Percentiles rank a stretch among this genome's conserved stretches.
These are phyloP conservation scores for Starmera quercuum DNA, from an alignment of 805 yeast species.

Conservation along the genomic window DNA sequence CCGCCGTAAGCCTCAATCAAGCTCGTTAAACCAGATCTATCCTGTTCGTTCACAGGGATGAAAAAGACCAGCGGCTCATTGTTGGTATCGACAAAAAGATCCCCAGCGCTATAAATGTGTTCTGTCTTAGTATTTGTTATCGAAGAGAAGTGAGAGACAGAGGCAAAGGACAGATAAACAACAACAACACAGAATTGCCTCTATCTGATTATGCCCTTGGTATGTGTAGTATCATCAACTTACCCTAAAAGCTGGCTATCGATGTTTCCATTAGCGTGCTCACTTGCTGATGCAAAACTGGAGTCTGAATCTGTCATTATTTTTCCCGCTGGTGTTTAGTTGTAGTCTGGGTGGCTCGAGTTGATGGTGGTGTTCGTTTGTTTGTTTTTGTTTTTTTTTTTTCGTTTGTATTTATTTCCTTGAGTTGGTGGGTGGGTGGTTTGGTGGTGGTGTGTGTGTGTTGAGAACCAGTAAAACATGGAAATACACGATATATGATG, in stretches of 20 bases:
- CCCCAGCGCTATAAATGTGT: background rate
- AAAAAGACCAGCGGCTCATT: conserved; percentile 12
- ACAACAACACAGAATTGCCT: too few relatives aligned
- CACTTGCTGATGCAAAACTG: background rate
- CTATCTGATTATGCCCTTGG: background rate
- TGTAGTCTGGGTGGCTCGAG: too few relatives aligned
- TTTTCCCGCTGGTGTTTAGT: background rate
- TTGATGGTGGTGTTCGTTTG: background rate
- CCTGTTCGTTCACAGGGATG: conserved; percentile 13
- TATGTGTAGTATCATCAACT: background rate
- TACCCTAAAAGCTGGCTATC: background rate
- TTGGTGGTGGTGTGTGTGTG: too few relatives aligned
- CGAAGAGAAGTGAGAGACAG: too few relatives aligned
- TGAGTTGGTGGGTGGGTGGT: background rate
- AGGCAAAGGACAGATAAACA: too few relatives aligned
- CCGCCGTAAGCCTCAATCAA: conserved; percentile 15
- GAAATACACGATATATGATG: too few relatives aligned
- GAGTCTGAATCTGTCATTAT: background rate
- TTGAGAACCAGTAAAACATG: too few relatives aligned
- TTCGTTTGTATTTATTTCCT: background rate
- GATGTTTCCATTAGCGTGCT: background rate
- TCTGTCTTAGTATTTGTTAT: background rate
- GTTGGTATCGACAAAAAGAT: conserved; percentile 2
- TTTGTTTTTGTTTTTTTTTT: background rate
- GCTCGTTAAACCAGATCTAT: conserved; percentile 8